Conservation (phyloP, 1,139 yeast genomes). For the Nadsonia starkeyi-henricii region DNA sequence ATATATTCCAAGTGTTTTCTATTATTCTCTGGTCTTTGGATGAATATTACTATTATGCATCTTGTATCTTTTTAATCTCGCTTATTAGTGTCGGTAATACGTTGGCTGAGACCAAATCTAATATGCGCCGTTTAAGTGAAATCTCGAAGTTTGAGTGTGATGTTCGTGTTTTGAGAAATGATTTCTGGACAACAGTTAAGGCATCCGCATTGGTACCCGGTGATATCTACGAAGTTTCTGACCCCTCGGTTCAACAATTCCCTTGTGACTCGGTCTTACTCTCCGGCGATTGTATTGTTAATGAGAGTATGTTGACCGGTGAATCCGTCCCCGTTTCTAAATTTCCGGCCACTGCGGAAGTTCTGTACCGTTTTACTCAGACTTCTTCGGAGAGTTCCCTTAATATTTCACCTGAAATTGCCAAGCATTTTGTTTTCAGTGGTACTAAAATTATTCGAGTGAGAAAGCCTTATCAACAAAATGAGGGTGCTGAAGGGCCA, state of each 20-base stretch:
- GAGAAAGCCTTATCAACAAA: constrained; percentile 38
- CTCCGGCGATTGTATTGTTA: constrained; percentile 86
- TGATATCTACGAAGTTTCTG: constrained; percentile 81
- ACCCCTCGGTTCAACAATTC: constrained; percentile 54
- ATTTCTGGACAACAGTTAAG: constrained; percentile 75
- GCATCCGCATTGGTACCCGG: constrained; percentile 91
- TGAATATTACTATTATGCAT: constrained; percentile 83
- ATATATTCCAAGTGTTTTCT: constrained; percentile 85
- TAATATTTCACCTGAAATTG: constrained; percentile 50
- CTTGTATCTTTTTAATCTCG: constrained; percentile 80
- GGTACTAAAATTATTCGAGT: constrained; percentile 85
- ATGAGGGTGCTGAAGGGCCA: constrained; percentile 30
- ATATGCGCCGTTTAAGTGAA: constrained; percentile 57
- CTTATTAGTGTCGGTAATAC: constrained; percentile 67
- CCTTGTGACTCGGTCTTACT: constrained; percentile 86
- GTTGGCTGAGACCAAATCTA: constrained; percentile 65
- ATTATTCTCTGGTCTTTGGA: constrained; percentile 85
- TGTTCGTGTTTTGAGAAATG: constrained; percentile 83
- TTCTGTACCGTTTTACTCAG: constrained; percentile 34
- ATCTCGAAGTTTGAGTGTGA: constrained; percentile 65
- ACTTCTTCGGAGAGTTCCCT: constrained; percentile 22
- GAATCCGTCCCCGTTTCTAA: constrained; percentile 96
- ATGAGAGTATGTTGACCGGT: constrained; percentile 93
- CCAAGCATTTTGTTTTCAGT: constrained; percentile 65
- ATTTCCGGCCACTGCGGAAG: constrained; percentile 47